Conservation (phyloP, 768 basidiomycete species). For the Lentinus tigrinus region DNA sequence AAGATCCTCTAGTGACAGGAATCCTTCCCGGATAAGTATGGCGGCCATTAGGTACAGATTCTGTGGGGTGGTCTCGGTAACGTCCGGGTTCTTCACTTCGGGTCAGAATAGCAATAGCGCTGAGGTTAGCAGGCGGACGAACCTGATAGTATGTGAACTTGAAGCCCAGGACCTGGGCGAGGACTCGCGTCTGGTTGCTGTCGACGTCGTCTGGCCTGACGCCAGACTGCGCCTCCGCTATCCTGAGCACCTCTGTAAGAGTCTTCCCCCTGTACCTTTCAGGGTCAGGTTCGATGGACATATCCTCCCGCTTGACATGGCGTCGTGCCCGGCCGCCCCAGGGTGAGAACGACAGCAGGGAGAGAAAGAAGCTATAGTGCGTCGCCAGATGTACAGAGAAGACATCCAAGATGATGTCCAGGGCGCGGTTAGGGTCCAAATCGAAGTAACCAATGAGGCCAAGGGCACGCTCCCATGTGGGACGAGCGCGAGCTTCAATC, state of each 20-base stretch:
- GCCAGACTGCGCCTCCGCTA: slow-evolving; percentile 45
- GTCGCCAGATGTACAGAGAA: slow-evolving; percentile 78
- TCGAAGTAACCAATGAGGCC: slow-evolving; percentile 95
- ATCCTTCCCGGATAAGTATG: slow-evolving; percentile 85
- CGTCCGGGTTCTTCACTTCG: slow-evolving; percentile 48
- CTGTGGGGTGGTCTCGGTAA: slow-evolving; percentile 60
- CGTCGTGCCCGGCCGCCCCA: slow-evolving; percentile 53
- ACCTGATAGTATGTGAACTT: slow-evolving; percentile 94
- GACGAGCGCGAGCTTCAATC: slow-evolving; percentile 63
- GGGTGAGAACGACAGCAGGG: slow-evolving; percentile 81
- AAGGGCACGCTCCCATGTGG: slow-evolving; percentile 81
- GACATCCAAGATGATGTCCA: slow-evolving; percentile 92
- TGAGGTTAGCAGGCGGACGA: not conserved
- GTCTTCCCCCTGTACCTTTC: slow-evolving; percentile 54
- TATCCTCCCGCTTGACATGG: slow-evolving; percentile 21
- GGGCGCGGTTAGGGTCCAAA: slow-evolving; percentile 89
- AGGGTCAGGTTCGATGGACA: slow-evolving; percentile 38
- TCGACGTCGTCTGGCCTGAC: slow-evolving; percentile 6
- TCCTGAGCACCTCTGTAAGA: slow-evolving; percentile 63
- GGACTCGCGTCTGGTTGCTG: slow-evolving; percentile 49
- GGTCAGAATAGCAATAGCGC: slow-evolving; percentile 3
- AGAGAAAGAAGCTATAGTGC: slow-evolving; percentile 87
- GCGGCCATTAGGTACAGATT: slow-evolving; percentile 82
- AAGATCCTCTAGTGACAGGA: slow-evolving; percentile 83
- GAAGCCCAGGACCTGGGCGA: slow-evolving; percentile 96